phyloP scores from a whole-genome alignment of 148 eudicot genomes.

The Rhododendron ferrugineum region DNA sequence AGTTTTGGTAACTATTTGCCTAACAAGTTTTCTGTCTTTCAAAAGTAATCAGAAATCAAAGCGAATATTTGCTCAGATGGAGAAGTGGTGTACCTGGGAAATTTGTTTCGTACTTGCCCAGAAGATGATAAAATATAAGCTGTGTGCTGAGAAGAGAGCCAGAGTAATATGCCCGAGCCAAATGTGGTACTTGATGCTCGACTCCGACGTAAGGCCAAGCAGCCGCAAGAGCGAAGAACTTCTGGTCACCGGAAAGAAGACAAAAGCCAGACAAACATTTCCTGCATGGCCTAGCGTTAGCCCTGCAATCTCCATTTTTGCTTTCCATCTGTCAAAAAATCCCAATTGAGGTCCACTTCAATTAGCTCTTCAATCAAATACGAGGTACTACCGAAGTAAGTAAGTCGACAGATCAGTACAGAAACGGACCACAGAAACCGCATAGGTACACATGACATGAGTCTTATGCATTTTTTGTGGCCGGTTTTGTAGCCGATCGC shows the following conservation, averaged over 20 bases:
- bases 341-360: not conserved
- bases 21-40: not conserved
- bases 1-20: not conserved
- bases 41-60: not conserved
- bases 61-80: not conserved
- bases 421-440: too few species aligned
- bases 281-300: conserved; percentile 30
- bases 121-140: conserved; percentile 27
- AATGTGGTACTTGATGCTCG: conserved; percentile 40
- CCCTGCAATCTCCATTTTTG: conserved; percentile 23
- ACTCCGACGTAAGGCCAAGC: conserved; percentile 35
- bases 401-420: not conserved
- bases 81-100: conserved; percentile 9
- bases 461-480: not conserved
- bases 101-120: conserved; percentile 34
- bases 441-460: too few species aligned
- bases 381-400: not conserved
- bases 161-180: conserved; percentile 43
- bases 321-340: conserved; percentile 38
- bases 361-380: not conserved
- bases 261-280: conserved; percentile 34
- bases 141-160: conserved; percentile 38
- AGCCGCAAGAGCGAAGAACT: conserved; percentile 32
- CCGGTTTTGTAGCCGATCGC: not conserved
- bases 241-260: conserved; percentile 41